These are phyloP conservation scores for Metarhizium brunneum DNA, from an alignment of 2,329 filamentous ascomycete species.

Conservation along the genomic window DNA sequence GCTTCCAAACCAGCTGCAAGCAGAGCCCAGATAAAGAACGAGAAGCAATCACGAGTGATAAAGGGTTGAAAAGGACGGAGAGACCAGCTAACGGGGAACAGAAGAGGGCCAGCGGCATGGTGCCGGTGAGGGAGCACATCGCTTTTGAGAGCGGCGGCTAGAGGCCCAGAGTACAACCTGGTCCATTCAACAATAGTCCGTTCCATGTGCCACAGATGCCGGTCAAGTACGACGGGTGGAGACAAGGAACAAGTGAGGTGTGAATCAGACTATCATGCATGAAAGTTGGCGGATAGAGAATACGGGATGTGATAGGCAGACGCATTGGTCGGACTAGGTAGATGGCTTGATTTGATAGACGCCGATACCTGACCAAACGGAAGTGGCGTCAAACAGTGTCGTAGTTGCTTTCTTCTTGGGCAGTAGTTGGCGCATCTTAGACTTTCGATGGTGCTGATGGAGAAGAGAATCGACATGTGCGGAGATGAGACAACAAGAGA, in stretches of 20 bases:
- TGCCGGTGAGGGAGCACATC: slow-evolving; percentile 30
- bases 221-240: slow-evolving; percentile 18
- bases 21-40: slow-evolving; percentile 16
- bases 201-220: slow-evolving; percentile 27
- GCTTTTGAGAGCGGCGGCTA: slow-evolving; percentile 38
- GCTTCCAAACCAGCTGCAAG: slow-evolving; percentile 12
- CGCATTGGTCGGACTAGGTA: slow-evolving; percentile 1
- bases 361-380: neutral
- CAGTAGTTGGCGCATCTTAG: neutral
- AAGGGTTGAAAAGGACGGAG: slow-evolving; percentile 23
- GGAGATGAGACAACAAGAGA: neutral
- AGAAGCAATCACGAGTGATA: slow-evolving; percentile 24
- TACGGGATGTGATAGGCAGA: slow-evolving; percentile 5
- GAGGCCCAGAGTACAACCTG: slow-evolving; percentile 14
- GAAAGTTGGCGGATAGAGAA: neutral
- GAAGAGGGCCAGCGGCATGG: slow-evolving; percentile 24
- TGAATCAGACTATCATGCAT: slow-evolving; percentile 6
- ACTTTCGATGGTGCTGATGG: neutral
- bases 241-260: slow-evolving; percentile 14
- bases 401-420: neutral
- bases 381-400: slow-evolving; percentile 33
- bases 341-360: slow-evolving; percentile 4
- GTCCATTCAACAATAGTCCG: slow-evolving; percentile 11
- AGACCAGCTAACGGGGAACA: slow-evolving; percentile 48
- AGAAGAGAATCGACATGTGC: neutral